Conservation (phyloP, 257 asterid species). For the Sherardia arvensis region DNA sequence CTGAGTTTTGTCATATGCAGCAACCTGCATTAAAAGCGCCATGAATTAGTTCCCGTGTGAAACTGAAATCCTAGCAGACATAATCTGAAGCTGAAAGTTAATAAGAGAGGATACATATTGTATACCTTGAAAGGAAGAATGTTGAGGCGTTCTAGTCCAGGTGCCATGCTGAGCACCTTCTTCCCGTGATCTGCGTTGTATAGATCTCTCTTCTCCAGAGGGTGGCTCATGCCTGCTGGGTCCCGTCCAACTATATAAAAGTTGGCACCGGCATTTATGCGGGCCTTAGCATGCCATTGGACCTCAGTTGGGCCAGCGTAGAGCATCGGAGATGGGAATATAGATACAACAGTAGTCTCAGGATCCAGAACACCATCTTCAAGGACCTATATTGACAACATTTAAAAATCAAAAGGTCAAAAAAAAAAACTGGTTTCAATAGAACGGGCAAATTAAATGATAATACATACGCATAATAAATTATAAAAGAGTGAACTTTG, state of each 20-base stretch:
- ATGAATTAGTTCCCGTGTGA: background rate
- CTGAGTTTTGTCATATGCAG: constrained; percentile 87
- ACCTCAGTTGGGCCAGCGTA: constrained; percentile 98
- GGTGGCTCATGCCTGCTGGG: constrained; percentile 97
- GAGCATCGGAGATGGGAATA: constrained; percentile 97
- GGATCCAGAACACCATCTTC: constrained; percentile 93
- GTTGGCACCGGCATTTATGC: constrained; percentile 91
- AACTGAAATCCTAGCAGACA: background rate
- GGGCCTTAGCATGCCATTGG: constrained; percentile 98
- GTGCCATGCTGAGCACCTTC: constrained; percentile 92
- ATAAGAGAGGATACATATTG: background rate
- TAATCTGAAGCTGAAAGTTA: background rate
- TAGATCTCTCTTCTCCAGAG: constrained; percentile 73
- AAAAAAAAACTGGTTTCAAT: background rate
- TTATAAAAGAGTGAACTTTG: no score
- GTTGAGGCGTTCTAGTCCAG: constrained; percentile 80
- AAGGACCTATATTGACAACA: constrained; percentile 42
- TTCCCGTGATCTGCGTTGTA: constrained; percentile 99
- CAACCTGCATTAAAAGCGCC: constrained; percentile 43
- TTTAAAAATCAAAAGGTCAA: background rate
- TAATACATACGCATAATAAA: no score
- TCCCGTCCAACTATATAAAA: constrained; percentile 89
- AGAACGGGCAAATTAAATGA: background rate
- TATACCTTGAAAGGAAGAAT: constrained; percentile 84
- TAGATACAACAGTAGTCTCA: constrained; percentile 81